Percentiles rank a stretch among this genome's conserved stretches.
phyloP scores from a whole-genome alignment of 106 monocot genomes.

The Triglochin maritima region DNA sequence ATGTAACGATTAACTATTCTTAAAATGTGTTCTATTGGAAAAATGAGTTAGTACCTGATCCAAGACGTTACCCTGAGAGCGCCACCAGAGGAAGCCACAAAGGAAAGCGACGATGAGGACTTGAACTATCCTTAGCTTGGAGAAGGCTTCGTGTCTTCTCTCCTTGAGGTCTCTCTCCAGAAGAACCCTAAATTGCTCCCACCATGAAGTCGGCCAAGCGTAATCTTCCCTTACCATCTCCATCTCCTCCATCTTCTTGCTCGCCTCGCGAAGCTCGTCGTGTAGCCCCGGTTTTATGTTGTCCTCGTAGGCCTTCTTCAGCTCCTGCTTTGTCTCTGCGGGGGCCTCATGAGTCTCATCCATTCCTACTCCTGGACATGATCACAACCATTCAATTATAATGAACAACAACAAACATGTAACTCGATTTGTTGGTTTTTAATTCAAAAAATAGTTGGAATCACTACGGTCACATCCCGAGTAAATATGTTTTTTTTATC shows the following conservation, averaged over 20 bases:
- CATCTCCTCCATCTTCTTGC: constrained; percentile 2
- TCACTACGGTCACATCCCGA: no score
- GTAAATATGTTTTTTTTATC: no score
- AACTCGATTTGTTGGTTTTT: no score
- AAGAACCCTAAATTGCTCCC: constrained; percentile 57
- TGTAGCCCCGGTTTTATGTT: constrained; percentile 41
- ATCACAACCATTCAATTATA: not conserved
- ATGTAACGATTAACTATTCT: no score
- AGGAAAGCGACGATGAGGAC: constrained; percentile 46
- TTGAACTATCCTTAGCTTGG: constrained; percentile 54
- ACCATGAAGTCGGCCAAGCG: constrained; percentile 51
- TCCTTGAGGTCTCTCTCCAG: constrained; percentile 53
- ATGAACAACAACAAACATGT: not conserved
- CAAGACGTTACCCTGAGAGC: constrained; percentile 40
- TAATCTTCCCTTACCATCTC: not conserved
- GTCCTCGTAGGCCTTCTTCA: constrained; percentile 38
- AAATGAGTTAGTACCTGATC: constrained; percentile 22
- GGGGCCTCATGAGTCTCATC: not conserved
- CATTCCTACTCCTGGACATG: not conserved
- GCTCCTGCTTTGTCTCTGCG: constrained; percentile 22
- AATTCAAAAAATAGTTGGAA: no score
- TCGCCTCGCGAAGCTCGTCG: constrained; percentile 26
- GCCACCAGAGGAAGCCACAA: constrained; percentile 65
- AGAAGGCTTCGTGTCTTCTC: constrained; percentile 57
- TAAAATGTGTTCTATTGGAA: not conserved